A percentile compares a stretch with the other conserved stretches of the same genome.
Evolutionary conservation across 2,329 filamentous ascomycete species (phyloP).

Genomic region (Colletotrichum higginsianum): DNA sequence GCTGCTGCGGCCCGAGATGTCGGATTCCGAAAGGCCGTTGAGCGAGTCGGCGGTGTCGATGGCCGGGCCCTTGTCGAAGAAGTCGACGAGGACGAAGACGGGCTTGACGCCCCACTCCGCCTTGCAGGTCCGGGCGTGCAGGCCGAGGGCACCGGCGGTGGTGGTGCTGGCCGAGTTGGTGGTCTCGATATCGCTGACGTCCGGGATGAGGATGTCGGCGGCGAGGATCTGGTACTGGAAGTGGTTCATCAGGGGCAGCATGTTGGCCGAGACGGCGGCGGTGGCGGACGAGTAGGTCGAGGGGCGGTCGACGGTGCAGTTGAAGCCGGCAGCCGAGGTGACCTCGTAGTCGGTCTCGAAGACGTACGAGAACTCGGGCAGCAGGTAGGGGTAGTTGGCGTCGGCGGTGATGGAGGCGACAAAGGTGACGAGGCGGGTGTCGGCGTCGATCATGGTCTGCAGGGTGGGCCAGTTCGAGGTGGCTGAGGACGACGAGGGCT

Average conservation of each 20-base stretch:
- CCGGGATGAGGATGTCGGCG: constrained; percentile 72
- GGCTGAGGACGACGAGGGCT: constrained; percentile 61
- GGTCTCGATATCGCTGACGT: constrained; percentile 70
- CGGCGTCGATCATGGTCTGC: constrained; percentile 75
- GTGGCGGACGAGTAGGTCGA: constrained; percentile 62
- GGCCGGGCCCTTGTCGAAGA: constrained; percentile 80
- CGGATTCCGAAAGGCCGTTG: constrained; percentile 66
- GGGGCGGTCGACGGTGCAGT: constrained; percentile 80
- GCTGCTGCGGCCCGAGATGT: constrained; percentile 54
- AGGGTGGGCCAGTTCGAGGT: constrained; percentile 78
- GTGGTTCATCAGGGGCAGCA: constrained; percentile 84
- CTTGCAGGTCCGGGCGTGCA: constrained; percentile 68
- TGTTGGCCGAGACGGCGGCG: constrained; percentile 69
- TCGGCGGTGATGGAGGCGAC: constrained; percentile 68
- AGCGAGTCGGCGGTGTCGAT: constrained; percentile 78
- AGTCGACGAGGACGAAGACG: constrained; percentile 85
- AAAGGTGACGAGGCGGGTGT: constrained; percentile 78
- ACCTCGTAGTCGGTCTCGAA: constrained; percentile 83
- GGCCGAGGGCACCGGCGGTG: constrained; percentile 67
- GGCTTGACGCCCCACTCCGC: constrained; percentile 74
- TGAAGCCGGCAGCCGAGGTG: constrained; percentile 74
- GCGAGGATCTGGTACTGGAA: constrained; percentile 76
- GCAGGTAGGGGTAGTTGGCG: constrained; percentile 67
- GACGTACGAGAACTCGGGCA: constrained; percentile 75
- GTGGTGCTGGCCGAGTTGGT: constrained; percentile 76